Base-by-base conservation (phyloP, 2,329 filamentous ascomycete species). In the Phyllachora maydis region DNA sequence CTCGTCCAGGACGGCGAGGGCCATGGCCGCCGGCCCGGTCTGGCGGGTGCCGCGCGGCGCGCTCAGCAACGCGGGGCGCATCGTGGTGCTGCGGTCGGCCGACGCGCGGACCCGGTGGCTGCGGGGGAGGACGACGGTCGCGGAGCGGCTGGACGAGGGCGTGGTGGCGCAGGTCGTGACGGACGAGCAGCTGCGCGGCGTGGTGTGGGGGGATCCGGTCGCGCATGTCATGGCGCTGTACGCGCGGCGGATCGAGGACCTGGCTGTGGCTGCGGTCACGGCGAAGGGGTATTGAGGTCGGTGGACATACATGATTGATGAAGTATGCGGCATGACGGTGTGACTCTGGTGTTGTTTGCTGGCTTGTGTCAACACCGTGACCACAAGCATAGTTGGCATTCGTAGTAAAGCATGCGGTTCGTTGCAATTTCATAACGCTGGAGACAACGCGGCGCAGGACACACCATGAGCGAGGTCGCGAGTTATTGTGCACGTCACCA, bases 211-310 rank as follows among this genome's bases (percentile, higher is more conserved):
- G 0, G 79, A 91, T 41, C 75, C 77, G 0, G 53, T 79, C 20
- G 74, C 69, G 41, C 81, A 90, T 48, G 56, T 69, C 34, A 90
- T 91, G 81, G 65, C 54, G 28, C 39, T 88, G 11, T 91, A 91
- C 45, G 65, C 65, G 9, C 62, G 58, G 11, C 51, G 81, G 25
- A 63, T 90, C 21, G 73, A 88, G 41, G 50, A 55, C 4, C 46
- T 91, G 26, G 76, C 76, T 8, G 67, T 71, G 2, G 65, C 59
- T 28, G 76, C 72, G 8, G 67, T 75, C 8, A 73, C 64, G 16
- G 48, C 40, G 12, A 46, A 39, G 34, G 37, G 38, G 9, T 36
- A 32, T 18, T 36, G 26, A 34, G n/a, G 19, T n/a, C n/a, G n/a
- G n/a, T n/a, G n/a, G n/a, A n/a, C n/a, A n/a, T n/a, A n/a, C n/a